Evolutionary conservation across 768 basidiomycete genomes (phyloP), one percentile per base, ranked within the genome.

Genomic region (Pisolithus sp.): DNA sequence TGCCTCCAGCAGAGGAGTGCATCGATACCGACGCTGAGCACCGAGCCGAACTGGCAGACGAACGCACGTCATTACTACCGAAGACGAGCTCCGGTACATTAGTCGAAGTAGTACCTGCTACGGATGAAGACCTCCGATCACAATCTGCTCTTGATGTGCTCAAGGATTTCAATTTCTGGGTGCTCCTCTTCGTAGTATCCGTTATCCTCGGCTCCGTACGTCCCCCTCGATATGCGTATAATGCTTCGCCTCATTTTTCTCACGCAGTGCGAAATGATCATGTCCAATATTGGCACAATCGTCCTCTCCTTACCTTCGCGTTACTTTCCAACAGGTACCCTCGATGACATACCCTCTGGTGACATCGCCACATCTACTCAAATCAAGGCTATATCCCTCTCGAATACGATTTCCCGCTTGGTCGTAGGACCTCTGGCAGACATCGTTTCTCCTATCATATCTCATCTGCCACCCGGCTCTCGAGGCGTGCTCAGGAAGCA

Each of bases 261-360:
- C 40, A 50, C 49, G 28, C 3, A 88, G 85, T 79, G 77, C 43
- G 88, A 90, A 65, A 90, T 89, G 87, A 75, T 92, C 20, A 82
- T 91, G 18, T 84, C 87, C 18, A 92, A 89, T 59, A 82, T 92
- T 44, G 89, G 87, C 36, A 81, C 85, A 1, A 85, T 91, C 47
- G 76, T 85, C 13, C 68, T 84, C 4, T 82, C 89, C 13, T 75
- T 89, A 34, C 79, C 81, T 8, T 60, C 68, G 15, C 48, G 64
- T 18, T 26, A 37, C 21, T 41, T 62, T 7, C 36, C 49, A 18
- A 49, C 56, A 31, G 26, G 34, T 28, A 3, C 57, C 37, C 34
- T 50, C 47, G 20, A 45, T 23, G 53, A 56, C 40, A 53, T 55
- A 23, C 52, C 66, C 18, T 62, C 68, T 15, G 57, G 69, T 17